These are phyloP conservation scores for Mallotus repandus DNA, from an alignment of 441 rosid genomes.

Conservation along the genomic window DNA sequence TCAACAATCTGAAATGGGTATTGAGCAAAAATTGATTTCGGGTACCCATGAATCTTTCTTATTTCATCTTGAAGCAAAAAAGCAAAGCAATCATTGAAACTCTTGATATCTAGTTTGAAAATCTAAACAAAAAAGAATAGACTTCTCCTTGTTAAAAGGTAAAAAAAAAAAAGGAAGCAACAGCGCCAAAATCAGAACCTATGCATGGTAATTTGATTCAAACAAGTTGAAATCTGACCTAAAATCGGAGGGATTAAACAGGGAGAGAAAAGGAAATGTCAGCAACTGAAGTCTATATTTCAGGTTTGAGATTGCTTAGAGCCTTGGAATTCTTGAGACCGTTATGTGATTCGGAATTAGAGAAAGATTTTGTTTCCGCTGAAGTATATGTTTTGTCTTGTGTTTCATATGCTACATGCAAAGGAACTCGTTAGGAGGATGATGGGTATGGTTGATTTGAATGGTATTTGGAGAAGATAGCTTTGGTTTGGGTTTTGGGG, in stretches of 20 bases:
- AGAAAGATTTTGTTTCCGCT: conserved; percentile 27
- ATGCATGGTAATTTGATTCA: conserved; percentile 27
- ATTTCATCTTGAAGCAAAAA: conserved; percentile 46
- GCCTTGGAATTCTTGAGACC: conserved; percentile 47
- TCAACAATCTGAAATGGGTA: conserved; percentile 26
- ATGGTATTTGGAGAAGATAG: too few relatives aligned
- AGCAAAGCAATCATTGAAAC: conserved; percentile 35
- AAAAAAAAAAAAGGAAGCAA: conserved; percentile 12
- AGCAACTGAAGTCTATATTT: conserved; percentile 38
- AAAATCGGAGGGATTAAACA: conserved; percentile 22
- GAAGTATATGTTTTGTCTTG: conserved; percentile 34
- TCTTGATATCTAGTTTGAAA: conserved; percentile 44
- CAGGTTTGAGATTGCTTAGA: conserved; percentile 55
- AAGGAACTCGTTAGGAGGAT: neutral
- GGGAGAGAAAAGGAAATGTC: conserved; percentile 54
- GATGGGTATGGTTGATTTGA: too few relatives aligned
- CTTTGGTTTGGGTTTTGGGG: too few relatives aligned
- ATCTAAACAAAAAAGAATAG: conserved; percentile 36
- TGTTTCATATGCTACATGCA: neutral
- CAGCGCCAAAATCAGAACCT: conserved; percentile 18
- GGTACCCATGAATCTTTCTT: conserved; percentile 38
- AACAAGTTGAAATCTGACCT: conserved; percentile 59
- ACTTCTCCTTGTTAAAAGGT: conserved; percentile 40
- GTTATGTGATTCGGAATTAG: conserved; percentile 31
- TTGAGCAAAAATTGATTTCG: conserved; percentile 17